Evolutionary conservation across 139 green algal species (phyloP).

Genomic region (Asterochloris sp.): DNA sequence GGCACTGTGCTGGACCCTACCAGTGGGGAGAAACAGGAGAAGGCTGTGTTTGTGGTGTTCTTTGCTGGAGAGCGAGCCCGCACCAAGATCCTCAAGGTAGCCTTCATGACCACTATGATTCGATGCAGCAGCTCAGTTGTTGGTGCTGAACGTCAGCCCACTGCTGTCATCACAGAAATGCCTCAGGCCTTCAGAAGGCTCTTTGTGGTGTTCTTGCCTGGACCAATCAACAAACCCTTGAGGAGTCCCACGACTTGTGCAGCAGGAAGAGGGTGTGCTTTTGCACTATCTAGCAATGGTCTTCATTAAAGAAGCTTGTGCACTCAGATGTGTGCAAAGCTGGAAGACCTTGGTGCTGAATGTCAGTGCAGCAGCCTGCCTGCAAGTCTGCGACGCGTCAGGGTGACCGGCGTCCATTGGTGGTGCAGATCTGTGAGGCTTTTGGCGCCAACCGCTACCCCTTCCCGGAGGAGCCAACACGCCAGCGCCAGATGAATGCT

Average conservation of each 20-base stretch:
- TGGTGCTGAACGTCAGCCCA: no score
- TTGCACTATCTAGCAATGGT: no score
- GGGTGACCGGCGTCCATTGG: not conserved
- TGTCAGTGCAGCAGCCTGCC: not conserved
- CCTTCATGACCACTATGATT: not conserved
- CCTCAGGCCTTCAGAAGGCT: no score
- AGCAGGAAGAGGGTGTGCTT: no score
- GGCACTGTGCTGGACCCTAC: constrained; percentile 71
- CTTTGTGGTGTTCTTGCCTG: no score
- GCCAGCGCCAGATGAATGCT: constrained; percentile 84
- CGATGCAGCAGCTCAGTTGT: no score
- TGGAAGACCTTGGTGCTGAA: not conserved
- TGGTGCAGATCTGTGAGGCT: constrained; percentile 87
- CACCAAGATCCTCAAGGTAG: constrained; percentile 88
- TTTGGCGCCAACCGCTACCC: constrained; percentile 96
- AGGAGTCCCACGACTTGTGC: no score
- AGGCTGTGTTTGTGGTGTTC: constrained; percentile 97
- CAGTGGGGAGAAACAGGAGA: constrained; percentile 81
- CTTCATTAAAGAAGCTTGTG: no score
- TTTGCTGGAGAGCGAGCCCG: constrained; percentile 91
- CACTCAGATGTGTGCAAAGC: no score
- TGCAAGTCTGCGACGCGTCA: not conserved
- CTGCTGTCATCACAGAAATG: no score
- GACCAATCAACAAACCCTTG: no score
- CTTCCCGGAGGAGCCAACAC: constrained; percentile 87